These are phyloP conservation scores for Rhodotorula sp. DNA, from an alignment of 1,284 basidiomycete species.

Conservation along the genomic window DNA sequence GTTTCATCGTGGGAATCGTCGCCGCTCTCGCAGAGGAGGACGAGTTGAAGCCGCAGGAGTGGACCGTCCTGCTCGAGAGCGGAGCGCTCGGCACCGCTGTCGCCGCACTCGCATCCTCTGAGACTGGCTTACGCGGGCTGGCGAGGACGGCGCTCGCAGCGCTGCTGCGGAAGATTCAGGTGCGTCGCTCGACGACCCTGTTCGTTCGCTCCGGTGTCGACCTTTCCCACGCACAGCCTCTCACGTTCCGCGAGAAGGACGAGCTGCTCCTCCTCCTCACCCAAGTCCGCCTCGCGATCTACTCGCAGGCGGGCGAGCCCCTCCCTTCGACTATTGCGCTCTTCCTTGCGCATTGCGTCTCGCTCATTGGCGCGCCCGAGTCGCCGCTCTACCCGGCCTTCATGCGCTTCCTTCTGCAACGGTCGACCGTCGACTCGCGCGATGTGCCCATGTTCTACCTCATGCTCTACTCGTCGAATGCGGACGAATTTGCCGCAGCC, in stretches of 20 bases:
- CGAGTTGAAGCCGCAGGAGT: slow-evolving; percentile 35
- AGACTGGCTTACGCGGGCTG: slow-evolving; percentile 8
- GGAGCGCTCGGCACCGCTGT: slow-evolving; percentile 31
- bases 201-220: not conserved
- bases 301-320: slow-evolving; percentile 28
- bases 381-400: slow-evolving; percentile 36
- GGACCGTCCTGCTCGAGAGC: slow-evolving; percentile 35
- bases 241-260: slow-evolving; percentile 37
- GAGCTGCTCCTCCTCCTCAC: slow-evolving; percentile 37
- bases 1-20: slow-evolving; percentile 29
- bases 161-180: slow-evolving; percentile 27
- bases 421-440: slow-evolving; percentile 32
- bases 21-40: slow-evolving; percentile 32
- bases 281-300: slow-evolving; percentile 35
- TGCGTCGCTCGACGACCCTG: not conserved
- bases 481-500: slow-evolving; percentile 31
- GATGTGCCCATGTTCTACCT: slow-evolving; percentile 43
- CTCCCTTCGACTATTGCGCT: slow-evolving; percentile 39
- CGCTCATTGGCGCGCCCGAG: slow-evolving; percentile 32
- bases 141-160: slow-evolving; percentile 22
- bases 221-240: slow-evolving; percentile 4
- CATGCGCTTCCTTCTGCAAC: slow-evolving; percentile 39
- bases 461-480: slow-evolving; percentile 33
- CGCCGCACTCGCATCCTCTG: slow-evolving; percentile 23
- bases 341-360: slow-evolving; percentile 36